phyloP scores from a whole-genome alignment of 1,284 basidiomycete species.

The Microbotryomycetes sp. region DNA sequence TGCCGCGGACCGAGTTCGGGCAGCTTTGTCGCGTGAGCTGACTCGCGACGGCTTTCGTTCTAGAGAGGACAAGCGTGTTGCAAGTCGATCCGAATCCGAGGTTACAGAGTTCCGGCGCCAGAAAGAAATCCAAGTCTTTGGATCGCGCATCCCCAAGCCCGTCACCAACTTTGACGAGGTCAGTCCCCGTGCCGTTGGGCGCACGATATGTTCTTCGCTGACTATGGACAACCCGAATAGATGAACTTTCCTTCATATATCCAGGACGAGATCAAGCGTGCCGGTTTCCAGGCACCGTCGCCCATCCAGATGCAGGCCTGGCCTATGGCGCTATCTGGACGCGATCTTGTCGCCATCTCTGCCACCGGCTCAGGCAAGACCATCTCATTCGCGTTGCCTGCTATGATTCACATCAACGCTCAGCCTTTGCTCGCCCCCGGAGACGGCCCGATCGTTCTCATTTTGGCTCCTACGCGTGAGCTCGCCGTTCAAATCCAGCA shows the following conservation, averaged over 20 bases:
- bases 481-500: slow-evolving; percentile 98
- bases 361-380: slow-evolving; percentile 97
- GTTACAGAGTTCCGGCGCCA: slow-evolving; percentile 73
- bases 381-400: slow-evolving; percentile 93
- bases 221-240: not conserved
- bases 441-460: slow-evolving; percentile 93
- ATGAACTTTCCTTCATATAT: slow-evolving; percentile 82
- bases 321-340: slow-evolving; percentile 45
- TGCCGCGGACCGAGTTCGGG: too few relatives aligned
- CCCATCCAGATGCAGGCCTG: slow-evolving; percentile 89
- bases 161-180: slow-evolving; percentile 88
- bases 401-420: slow-evolving; percentile 99
- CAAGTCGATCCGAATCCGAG: slow-evolving; percentile 70
- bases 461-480: slow-evolving; percentile 95
- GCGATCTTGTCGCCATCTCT: slow-evolving; percentile 68
- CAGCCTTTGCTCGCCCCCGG: slow-evolving; percentile 89
- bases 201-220: not conserved
- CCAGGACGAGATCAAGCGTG: slow-evolving; percentile 82
- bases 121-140: slow-evolving; percentile 92
- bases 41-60: too few relatives aligned
- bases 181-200: slow-evolving; percentile 44
- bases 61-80: slow-evolving; percentile 74
- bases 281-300: slow-evolving; percentile 83
- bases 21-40: too few relatives aligned
- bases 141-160: slow-evolving; percentile 78